phyloP scores from a whole-genome alignment of 148 eudicot species.

The Vaccinium darrowii region DNA sequence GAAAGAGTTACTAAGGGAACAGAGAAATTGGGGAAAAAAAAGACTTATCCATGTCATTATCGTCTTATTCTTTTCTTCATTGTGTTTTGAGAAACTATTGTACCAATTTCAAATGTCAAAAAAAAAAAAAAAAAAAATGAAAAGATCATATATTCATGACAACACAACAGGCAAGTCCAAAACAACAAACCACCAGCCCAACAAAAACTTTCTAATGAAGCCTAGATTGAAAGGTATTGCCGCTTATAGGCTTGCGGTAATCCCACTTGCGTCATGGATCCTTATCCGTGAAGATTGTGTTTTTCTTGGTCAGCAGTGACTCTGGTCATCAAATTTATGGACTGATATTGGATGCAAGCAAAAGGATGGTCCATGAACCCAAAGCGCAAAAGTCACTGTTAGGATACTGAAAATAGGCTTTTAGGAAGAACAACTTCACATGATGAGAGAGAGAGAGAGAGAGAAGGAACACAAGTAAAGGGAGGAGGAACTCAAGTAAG shows the following conservation, averaged over 20 bases:
- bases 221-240: constrained; percentile 6
- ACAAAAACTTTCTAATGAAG: constrained; percentile 9
- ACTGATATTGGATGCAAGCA: constrained; percentile 20
- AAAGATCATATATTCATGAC: background rate
- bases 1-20: background rate
- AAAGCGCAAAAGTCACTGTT: constrained; percentile 9
- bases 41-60: background rate
- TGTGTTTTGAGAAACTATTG: background rate
- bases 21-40: background rate
- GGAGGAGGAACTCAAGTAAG: constrained; percentile 12
- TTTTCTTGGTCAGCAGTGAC: constrained; percentile 10
- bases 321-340: constrained; percentile 9
- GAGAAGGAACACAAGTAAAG: constrained; percentile 22
- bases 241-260: constrained; percentile 10
- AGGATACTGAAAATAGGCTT: constrained; percentile 13
- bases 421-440: constrained; percentile 20
- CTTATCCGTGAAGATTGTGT: background rate
- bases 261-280: constrained; percentile 17
- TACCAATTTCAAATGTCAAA: constrained; percentile 8
- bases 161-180: constrained; percentile 6
- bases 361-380: constrained; percentile 32
- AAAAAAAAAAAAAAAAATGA: background rate
- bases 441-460: constrained; percentile 26
- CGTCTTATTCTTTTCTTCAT: background rate
- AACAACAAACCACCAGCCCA: background rate